Conservation (phyloP, 306 rosid species). For the Rosa chinensis region DNA sequence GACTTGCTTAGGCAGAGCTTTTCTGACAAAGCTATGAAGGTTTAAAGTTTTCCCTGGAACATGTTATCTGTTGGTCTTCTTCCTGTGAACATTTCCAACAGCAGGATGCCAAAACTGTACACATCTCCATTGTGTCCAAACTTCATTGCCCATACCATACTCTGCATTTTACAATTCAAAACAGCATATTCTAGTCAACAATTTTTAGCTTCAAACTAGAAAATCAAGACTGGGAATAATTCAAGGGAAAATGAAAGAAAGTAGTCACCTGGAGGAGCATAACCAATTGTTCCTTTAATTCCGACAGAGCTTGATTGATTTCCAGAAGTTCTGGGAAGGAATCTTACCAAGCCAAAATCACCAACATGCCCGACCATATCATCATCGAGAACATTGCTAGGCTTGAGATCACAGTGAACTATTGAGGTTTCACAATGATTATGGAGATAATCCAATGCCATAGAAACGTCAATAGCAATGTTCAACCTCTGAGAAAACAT, state of each 20-base stretch:
- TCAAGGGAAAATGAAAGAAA: too few relatives aligned
- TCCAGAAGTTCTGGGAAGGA: conserved; percentile 15
- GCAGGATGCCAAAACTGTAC: conserved; percentile 12
- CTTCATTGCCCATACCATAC: conserved; percentile 32
- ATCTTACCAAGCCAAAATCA: conserved; percentile 32
- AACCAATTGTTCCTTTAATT: conserved; percentile 35
- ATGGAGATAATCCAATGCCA: conserved; percentile 39
- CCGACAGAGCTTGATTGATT: neutral
- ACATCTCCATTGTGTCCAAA: conserved; percentile 28
- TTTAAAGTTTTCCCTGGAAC: conserved; percentile 7
- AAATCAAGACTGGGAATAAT: neutral
- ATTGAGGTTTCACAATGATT: conserved; percentile 22
- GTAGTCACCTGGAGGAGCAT: conserved; percentile 35
- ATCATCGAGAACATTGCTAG: conserved; percentile 26
- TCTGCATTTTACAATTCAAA: conserved; percentile 10
- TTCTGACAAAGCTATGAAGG: conserved; percentile 12
- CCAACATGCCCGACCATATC: conserved; percentile 34
- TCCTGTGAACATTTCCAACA: conserved; percentile 6
- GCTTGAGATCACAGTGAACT: conserved; percentile 38
- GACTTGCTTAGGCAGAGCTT: neutral
- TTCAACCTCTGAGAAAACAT: conserved; percentile 26
- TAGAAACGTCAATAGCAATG: conserved; percentile 30
- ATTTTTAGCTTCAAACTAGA: neutral
- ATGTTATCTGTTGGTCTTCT: conserved; percentile 9
- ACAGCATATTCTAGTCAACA: neutral